Evolutionary conservation across 805 yeast species (phyloP), one percentile per base, ranked within the genome.

Genomic region (Monosporozyma yasuniensis): DNA sequence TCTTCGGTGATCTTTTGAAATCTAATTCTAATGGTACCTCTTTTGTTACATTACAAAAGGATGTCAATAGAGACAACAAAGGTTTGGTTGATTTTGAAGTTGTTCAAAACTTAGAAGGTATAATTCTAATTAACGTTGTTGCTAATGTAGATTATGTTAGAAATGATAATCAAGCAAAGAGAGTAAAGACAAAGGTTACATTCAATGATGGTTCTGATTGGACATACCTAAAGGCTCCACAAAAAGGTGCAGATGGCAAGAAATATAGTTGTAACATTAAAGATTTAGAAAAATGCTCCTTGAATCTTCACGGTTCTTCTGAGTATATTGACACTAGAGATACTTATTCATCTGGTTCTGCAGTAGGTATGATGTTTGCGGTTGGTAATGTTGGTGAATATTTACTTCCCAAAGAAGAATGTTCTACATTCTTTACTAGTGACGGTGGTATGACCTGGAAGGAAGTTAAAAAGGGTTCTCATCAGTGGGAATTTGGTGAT

Each of bases 401-500:
- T 8, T 69, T 91, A 48, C 69, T 67, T 4, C 67, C 77, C 8
- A 54, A 64, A 39, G 72, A 74, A 3, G 78, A 81, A 45, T 76
- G 83, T 0, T 72, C 84, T 1, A 87, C 96, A 0, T 93, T 78
- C 61, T 67, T 93, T 53, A 81, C 96, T 3, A 72, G 76, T n/a
- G 98, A 93, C 68, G 99, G 93, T 2, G 99, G 99, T 51, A 69
- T 80, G 14, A 77, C 89, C 3, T 93, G 98, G 98, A 78, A 67
- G 47, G 95, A 87, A 66, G 71, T 91, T 27, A 74, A 69, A 52
- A 79, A 83, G 52, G 93, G 95, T 3, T 75, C 80, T 1, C 77
- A 79, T 57, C 84, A 84, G 78, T 93, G 98, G 98, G 98, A 90
- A 67, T 93, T 74, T 65, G 98, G 98, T 54, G 99, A 93, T 66